Evolutionary conservation across 2,329 filamentous ascomycete species (phyloP).

Genomic region (Epichloe gansuensis): DNA sequence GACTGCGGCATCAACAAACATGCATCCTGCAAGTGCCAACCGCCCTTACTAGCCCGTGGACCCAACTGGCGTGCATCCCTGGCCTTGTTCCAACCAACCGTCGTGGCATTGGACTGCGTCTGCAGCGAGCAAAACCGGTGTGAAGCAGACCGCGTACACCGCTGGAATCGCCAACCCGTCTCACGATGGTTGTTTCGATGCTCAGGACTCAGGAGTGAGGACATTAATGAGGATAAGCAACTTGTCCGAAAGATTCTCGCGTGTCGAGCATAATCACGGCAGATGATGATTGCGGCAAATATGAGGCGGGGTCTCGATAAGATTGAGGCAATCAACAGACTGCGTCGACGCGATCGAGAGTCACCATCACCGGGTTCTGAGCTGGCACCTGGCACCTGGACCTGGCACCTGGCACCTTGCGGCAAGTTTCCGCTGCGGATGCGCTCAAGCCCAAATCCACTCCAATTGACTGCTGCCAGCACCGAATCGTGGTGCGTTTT

Average conservation of each 20-base stretch:
- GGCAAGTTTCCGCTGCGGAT: neutral
- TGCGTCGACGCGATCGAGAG: neutral
- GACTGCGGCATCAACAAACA: neutral
- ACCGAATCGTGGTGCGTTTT: neutral
- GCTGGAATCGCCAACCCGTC: neutral
- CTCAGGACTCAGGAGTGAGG: neutral
- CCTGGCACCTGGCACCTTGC: neutral
- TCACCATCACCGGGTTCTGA: neutral
- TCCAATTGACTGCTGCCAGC: neutral
- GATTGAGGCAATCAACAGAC: neutral
- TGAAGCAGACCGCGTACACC: neutral
- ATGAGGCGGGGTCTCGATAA: no score
- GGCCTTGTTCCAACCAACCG: constrained; percentile 17
- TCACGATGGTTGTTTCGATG: neutral
- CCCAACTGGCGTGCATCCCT: constrained; percentile 14
- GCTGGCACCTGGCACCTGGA: neutral
- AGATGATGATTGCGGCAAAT: no score
- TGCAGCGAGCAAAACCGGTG: neutral
- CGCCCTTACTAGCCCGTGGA: neutral
- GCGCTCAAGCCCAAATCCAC: neutral
- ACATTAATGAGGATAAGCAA: no score
- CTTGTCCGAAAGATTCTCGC: no score
- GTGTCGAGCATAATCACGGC: no score
- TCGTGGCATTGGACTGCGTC: constrained; percentile 21
- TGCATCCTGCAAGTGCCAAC: constrained; percentile 18